Conservation (phyloP, 192 early-diverging fungal genomes). For the Chytriomyces hyalinus region DNA sequence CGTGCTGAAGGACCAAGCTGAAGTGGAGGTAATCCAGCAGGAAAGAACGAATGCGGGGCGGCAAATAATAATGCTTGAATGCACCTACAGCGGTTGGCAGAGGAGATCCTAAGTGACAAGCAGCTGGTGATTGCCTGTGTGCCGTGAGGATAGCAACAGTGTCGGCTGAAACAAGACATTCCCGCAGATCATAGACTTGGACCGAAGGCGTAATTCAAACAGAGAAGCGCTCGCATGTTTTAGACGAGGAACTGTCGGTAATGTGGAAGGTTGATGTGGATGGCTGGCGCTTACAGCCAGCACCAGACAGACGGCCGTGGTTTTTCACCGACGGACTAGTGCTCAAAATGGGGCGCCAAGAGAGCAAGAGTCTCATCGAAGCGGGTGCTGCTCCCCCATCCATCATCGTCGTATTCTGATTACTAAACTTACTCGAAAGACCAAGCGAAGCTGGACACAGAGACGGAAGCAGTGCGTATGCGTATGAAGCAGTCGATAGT, state of each 20-base stretch:
- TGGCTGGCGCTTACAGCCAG: neutral
- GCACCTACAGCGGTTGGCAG: constrained; percentile 38
- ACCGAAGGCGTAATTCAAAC: constrained; percentile 47
- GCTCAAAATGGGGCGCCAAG: constrained; percentile 34
- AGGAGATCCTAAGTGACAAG: constrained; percentile 44
- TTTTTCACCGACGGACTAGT: constrained; percentile 45
- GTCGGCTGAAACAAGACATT: neutral
- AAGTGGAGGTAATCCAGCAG: constrained; percentile 12
- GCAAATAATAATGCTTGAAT: neutral
- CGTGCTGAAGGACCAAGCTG: constrained; percentile 12
- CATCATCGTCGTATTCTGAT: neutral
- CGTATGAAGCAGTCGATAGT: constrained; percentile 23
- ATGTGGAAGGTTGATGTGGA: neutral
- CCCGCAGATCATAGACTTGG: constrained; percentile 39
- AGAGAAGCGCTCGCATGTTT: constrained; percentile 41
- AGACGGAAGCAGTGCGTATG: constrained; percentile 37
- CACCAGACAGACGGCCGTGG: constrained; percentile 31
- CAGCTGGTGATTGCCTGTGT: constrained; percentile 28
- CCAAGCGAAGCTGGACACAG: constrained; percentile 40
- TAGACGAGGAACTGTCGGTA: constrained; percentile 19
- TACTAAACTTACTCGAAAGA: constrained; percentile 4
- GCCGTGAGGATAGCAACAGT: neutral
- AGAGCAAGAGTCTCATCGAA: constrained; percentile 10
- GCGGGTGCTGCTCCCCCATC: neutral
- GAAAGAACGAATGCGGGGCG: neutral